These are phyloP conservation scores for Aureobasidium namibiae DNA, from an alignment of 2,329 filamentous ascomycete species.

Conservation along the genomic window DNA sequence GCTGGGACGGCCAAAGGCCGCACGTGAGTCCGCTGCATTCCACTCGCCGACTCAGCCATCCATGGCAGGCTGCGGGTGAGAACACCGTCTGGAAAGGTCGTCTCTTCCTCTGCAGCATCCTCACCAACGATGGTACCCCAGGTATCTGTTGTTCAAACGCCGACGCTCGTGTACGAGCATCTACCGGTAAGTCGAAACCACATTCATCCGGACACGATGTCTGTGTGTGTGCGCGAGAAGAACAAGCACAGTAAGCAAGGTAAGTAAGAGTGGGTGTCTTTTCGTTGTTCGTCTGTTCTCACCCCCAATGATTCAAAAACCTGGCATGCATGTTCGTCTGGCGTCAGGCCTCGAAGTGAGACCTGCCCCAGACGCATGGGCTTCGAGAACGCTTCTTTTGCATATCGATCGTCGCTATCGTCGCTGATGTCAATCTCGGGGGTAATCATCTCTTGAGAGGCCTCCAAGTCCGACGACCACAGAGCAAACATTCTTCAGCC, in stretches of 20 bases:
- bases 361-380: background rate
- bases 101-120: background rate
- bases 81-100: background rate
- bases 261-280: background rate
- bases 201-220: background rate
- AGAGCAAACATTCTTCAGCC: background rate
- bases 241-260: background rate
- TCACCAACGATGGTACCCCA: too few species aligned
- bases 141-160: background rate
- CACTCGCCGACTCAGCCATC: background rate
- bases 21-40: background rate
- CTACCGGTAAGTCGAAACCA: background rate
- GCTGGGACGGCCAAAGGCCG: too few species aligned
- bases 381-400: constrained; percentile 6
- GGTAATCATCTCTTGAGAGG: background rate
- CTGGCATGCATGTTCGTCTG: background rate
- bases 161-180: background rate
- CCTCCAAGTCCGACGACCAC: background rate
- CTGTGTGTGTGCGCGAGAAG: background rate
- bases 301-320: background rate
- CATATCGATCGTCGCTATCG: background rate
- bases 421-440: background rate
- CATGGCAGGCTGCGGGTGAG: background rate
- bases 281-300: background rate
- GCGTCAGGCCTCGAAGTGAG: background rate